A percentile compares a stretch with the other conserved stretches of the same genome.
phyloP scores from a whole-genome alignment of 345 rosid species.

The Fremontodendron californicum region DNA sequence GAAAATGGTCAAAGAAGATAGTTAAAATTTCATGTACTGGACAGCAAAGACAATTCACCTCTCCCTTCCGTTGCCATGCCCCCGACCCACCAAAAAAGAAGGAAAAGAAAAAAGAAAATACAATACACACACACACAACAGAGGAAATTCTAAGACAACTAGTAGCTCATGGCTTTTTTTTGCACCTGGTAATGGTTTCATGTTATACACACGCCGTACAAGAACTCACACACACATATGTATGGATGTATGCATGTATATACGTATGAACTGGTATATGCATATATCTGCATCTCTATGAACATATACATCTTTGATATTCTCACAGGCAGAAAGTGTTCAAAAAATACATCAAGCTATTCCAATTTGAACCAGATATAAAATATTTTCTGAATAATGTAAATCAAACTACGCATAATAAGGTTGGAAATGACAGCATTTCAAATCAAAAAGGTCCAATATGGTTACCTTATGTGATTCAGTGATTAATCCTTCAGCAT shows the following conservation, averaged over 20 bases:
- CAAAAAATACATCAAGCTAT: neutral
- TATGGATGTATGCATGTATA: neutral
- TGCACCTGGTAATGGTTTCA: conserved; percentile 1
- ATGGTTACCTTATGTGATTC: conserved; percentile 56
- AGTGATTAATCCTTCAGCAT: conserved; percentile 38
- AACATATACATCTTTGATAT: neutral
- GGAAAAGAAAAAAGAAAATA: neutral
- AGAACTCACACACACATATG: neutral
- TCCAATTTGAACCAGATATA: conserved; percentile 4
- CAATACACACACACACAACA: neutral
- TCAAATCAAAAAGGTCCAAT: neutral
- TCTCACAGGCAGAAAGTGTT: neutral
- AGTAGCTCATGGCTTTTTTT: neutral
- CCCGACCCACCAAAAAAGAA: neutral
- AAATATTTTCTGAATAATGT: neutral
- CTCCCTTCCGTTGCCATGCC: neutral
- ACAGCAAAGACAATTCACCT: neutral
- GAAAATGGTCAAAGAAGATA: neutral
- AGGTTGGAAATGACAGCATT: neutral
- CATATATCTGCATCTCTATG: neutral
- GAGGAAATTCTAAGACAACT: neutral
- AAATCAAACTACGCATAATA: neutral
- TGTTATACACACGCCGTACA: neutral
- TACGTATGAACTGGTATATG: neutral
- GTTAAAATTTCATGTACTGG: neutral